Conservation (phyloP, 23 red algal genomes). For the Pyropia haitanensis region DNA sequence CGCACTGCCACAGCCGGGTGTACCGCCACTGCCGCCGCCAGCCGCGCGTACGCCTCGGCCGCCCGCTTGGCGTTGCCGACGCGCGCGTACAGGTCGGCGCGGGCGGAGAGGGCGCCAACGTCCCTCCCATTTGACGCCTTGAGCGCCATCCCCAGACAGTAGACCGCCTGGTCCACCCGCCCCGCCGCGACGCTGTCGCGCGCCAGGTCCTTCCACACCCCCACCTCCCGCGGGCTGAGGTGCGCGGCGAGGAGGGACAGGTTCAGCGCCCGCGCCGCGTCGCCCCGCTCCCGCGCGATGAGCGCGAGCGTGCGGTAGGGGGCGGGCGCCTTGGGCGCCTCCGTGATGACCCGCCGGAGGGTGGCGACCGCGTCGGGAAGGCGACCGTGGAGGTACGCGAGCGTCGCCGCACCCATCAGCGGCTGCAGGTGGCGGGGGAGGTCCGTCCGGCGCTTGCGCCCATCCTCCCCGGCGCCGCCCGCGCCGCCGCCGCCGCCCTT, state of each 20-base stretch:
- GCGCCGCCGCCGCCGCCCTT: neutral
- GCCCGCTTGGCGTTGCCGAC: conserved; percentile 29
- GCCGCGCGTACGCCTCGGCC: conserved; percentile 34
- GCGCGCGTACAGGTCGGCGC: conserved; percentile 34
- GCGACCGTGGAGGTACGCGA: conserved; percentile 43
- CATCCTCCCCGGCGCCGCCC: conserved; percentile 3
- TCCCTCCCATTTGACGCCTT: conserved; percentile 35
- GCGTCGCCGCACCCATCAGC: conserved; percentile 67
- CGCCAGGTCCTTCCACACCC: conserved; percentile 70
- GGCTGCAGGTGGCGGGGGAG: conserved; percentile 49
- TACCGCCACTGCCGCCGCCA: conserved; percentile 10
- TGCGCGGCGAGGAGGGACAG: conserved; percentile 68
- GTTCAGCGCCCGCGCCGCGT: conserved; percentile 59
- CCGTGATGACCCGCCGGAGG: conserved; percentile 37
- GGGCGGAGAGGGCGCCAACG: conserved; percentile 26
- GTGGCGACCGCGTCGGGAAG: conserved; percentile 45
- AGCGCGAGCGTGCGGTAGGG: conserved; percentile 72
- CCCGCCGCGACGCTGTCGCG: conserved; percentile 10
- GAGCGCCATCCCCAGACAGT: conserved; percentile 57
- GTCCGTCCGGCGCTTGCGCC: conserved; percentile 15
- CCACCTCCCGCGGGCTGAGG: conserved; percentile 49
- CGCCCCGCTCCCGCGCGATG: conserved; percentile 47
- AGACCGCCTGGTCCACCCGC: conserved; percentile 40
- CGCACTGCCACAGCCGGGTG: conserved; percentile 15
- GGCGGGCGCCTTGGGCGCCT: conserved; percentile 74